Percentiles rank a stretch among this genome's conserved stretches.
phyloP scores from a whole-genome alignment of 352 stramenopile species.

The Phytophthora ramorum region DNA sequence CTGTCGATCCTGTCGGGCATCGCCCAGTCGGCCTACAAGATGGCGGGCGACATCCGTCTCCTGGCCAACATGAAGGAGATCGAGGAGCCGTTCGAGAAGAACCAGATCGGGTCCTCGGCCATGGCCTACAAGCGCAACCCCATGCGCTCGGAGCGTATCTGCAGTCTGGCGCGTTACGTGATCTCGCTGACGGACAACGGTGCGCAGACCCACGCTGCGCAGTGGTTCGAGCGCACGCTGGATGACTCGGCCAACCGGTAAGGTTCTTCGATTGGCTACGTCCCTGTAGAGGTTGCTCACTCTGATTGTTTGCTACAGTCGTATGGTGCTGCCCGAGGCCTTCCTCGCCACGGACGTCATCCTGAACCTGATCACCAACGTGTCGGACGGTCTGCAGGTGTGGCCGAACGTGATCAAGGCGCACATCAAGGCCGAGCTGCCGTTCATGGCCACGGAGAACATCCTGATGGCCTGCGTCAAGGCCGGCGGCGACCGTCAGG shows the following conservation, averaged over 20 bases:
- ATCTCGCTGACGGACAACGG: slow-evolving; percentile 97
- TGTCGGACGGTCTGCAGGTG: slow-evolving; percentile 97
- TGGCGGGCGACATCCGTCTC: slow-evolving; percentile 98
- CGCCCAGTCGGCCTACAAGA: slow-evolving; percentile 98
- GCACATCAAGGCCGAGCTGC: slow-evolving; percentile 98
- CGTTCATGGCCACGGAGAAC: slow-evolving; percentile 99
- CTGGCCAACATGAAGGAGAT: slow-evolving; percentile 99
- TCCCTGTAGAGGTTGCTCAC: slow-evolving; percentile 9
- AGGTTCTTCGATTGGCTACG: background rate
- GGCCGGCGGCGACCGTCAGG: slow-evolving; percentile 97
- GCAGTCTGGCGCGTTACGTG: slow-evolving; percentile 97
- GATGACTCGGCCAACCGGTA: slow-evolving; percentile 98
- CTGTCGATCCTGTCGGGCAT: slow-evolving; percentile 96
- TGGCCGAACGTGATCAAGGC: slow-evolving; percentile 96
- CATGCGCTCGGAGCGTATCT: slow-evolving; percentile 98
- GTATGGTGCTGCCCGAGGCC: slow-evolving; percentile 97
- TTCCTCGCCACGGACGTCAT: slow-evolving; percentile 99
- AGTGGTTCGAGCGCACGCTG: slow-evolving; percentile 99
- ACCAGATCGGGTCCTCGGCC: slow-evolving; percentile 97
- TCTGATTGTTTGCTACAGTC: slow-evolving; percentile 37
- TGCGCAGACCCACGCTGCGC: slow-evolving; percentile 96
- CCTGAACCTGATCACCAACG: slow-evolving; percentile 97
- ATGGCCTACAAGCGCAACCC: slow-evolving; percentile 99
- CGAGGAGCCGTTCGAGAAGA: slow-evolving; percentile 94
- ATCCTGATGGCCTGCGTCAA: slow-evolving; percentile 99